These are phyloP conservation scores for Echites panduratus DNA, from an alignment of 257 asterid species.

Conservation along the genomic window DNA sequence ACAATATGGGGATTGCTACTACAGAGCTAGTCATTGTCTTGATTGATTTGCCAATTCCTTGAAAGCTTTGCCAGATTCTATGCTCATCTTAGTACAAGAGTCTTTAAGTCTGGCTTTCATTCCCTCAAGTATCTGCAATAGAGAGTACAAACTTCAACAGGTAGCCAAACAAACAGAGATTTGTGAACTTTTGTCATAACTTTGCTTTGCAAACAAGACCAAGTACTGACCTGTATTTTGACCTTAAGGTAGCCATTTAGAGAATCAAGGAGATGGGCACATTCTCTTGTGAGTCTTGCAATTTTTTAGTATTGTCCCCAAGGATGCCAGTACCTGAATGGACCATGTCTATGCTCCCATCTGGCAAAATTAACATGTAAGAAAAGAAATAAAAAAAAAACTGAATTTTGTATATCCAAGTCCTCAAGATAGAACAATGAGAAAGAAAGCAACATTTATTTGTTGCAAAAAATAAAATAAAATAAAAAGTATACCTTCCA, in stretches of 20 bases:
- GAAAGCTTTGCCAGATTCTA: constrained; percentile 42
- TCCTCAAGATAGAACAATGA: background rate
- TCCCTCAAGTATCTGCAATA: constrained; percentile 31
- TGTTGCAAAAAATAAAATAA: too few species aligned
- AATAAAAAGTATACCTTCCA: constrained; percentile 39
- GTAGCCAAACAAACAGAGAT: background rate
- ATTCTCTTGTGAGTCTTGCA: constrained; percentile 44
- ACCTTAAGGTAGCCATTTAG: constrained; percentile 39
- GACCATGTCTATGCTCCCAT: constrained; percentile 79
- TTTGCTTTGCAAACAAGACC: background rate
- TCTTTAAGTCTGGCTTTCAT: constrained; percentile 30
- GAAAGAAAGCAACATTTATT: background rate
- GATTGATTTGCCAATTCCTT: constrained; percentile 46
- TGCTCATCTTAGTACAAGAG: constrained; percentile 38
- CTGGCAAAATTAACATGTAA: constrained; percentile 56
- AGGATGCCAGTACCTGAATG: constrained; percentile 53
- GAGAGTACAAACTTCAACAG: background rate
- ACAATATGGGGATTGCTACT: constrained; percentile 25
- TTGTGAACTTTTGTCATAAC: background rate
- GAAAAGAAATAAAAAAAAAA: background rate
- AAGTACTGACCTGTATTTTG: constrained; percentile 31
- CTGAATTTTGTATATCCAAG: background rate
- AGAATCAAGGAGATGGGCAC: constrained; percentile 52
- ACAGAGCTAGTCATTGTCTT: constrained; percentile 43
- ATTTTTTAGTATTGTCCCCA: constrained; percentile 58